These are phyloP conservation scores for Cryphonectria radicalis DNA, from an alignment of 2,329 filamentous ascomycete genomes.

Conservation along the genomic window DNA sequence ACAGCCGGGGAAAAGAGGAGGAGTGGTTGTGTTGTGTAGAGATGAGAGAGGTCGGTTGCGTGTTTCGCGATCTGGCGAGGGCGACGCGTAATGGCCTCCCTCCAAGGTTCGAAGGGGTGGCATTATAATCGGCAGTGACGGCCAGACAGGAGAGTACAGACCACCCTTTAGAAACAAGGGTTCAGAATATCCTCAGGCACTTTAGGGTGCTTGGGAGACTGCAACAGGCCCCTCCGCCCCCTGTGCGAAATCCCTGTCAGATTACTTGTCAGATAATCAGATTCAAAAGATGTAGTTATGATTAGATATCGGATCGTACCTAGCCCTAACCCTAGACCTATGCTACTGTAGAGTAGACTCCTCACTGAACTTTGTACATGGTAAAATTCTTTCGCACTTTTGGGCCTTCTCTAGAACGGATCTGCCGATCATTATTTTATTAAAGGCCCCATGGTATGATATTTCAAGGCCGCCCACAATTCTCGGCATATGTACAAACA, in stretches of 20 bases:
- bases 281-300: no score
- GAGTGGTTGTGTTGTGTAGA: not conserved
- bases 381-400: no score
- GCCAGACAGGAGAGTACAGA: not conserved
- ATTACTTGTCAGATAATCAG: no score
- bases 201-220: no score
- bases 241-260: no score
- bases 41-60: not conserved
- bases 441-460: not conserved
- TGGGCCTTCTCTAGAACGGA: not conserved
- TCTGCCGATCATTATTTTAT: not conserved
- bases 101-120: not conserved
- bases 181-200: not conserved
- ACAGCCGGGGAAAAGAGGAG: not conserved
- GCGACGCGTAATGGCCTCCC: not conserved
- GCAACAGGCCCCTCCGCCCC: no score
- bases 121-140: not conserved
- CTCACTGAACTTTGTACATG: no score
- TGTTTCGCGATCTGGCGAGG: not conserved
- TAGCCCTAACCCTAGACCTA: not conserved
- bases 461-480: not conserved
- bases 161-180: not conserved
- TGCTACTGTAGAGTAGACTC: no score
- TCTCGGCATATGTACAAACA: not conserved
- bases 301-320: no score